These are phyloP conservation scores for Colletotrichum viniferum DNA, from an alignment of 2,329 filamentous ascomycete genomes.

Conservation along the genomic window DNA sequence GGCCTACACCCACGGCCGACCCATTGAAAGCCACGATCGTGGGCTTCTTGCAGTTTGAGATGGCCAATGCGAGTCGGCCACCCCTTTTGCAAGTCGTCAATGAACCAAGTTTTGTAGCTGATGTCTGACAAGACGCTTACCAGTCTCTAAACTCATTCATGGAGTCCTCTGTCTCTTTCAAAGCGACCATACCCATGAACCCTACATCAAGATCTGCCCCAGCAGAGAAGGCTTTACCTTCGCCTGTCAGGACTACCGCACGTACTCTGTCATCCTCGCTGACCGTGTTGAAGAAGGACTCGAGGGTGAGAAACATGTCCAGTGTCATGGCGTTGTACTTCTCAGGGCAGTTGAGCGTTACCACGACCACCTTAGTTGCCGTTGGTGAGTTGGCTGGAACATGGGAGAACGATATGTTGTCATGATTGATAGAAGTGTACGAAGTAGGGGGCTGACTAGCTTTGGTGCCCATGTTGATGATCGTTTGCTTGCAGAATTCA, in stretches of 20 bases:
- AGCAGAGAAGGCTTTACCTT: not conserved
- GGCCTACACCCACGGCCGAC: constrained; percentile 62
- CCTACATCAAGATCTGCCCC: not conserved
- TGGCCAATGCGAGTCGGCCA: not conserved
- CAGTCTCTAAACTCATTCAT: not conserved
- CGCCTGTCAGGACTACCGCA: not conserved
- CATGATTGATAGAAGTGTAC: not conserved
- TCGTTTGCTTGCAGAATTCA: fast-evolving
- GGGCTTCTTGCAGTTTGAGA: constrained; percentile 54
- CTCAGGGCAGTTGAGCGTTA: not conserved
- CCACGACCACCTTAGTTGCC: not conserved
- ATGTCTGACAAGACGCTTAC: not conserved
- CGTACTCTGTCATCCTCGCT: not conserved
- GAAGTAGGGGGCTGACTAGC: not conserved
- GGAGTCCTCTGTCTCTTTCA: not conserved
- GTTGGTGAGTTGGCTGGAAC: not conserved
- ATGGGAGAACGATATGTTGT: not conserved
- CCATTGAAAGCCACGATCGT: constrained; percentile 64
- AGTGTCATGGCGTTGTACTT: not conserved
- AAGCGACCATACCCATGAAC: not conserved
- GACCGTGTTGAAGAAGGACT: not conserved
- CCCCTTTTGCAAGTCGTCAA: not conserved
- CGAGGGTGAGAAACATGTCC: not conserved
- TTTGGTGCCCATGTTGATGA: not conserved
- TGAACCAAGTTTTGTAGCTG: not conserved